These are phyloP conservation scores for Vaccinium corymbosum DNA, from an alignment of 148 eudicot genomes.

Conservation along the genomic window DNA sequence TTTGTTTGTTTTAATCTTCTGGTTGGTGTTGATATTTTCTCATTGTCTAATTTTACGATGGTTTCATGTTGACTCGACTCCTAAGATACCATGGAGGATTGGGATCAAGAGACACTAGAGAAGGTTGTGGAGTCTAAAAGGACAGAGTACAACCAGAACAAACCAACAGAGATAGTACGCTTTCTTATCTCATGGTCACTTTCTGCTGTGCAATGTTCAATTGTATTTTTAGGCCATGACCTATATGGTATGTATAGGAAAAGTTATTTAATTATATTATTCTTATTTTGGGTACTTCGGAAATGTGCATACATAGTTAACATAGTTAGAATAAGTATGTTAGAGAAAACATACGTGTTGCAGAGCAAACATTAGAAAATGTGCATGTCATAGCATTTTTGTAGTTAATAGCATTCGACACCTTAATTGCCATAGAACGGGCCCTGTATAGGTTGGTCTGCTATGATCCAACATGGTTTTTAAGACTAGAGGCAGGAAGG, in stretches of 20 bases:
- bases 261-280: no score
- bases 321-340: neutral
- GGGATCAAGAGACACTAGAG: conserved; percentile 74
- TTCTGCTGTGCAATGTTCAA: neutral
- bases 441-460: neutral
- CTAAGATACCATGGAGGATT: conserved; percentile 73
- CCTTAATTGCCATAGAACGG: neutral
- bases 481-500: neutral
- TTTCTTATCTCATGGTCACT: conserved; percentile 10
- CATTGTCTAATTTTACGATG: neutral
- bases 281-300: no score
- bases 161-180: conserved; percentile 76
- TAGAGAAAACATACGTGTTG: neutral
- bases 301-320: no score
- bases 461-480: neutral
- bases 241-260: neutral
- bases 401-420: neutral
- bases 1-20: neutral
- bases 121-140: conserved; percentile 70
- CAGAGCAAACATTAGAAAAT: no score
- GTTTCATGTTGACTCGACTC: neutral
- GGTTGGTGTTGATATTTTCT: neutral
- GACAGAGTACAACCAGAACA: conserved; percentile 73
- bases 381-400: neutral
- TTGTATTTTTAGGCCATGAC: neutral